Conservation (phyloP, 176 grass and related monocot species). For the Pontederia crassipes region DNA sequence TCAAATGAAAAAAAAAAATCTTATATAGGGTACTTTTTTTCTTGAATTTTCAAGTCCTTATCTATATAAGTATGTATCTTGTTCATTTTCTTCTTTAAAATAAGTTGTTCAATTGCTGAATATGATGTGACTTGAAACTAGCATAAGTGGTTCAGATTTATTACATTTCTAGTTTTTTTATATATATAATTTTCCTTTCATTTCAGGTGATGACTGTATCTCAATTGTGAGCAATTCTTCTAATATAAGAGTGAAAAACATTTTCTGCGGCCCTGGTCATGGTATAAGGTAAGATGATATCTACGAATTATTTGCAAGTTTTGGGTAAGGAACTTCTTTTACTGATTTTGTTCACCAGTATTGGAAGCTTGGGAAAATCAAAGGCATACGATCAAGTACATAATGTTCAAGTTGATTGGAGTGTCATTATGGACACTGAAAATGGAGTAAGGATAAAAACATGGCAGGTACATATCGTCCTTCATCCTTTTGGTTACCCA, state of each 20-base stretch:
- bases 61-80: no score
- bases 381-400: slow-evolving; percentile 39
- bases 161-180: neutral
- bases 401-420: slow-evolving; percentile 46
- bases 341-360: slow-evolving; percentile 28
- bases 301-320: neutral
- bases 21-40: no score
- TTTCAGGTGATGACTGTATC: slow-evolving; percentile 80
- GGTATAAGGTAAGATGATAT: slow-evolving; percentile 57
- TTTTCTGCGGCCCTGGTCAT: slow-evolving; percentile 79
- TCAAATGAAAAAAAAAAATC: no score
- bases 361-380: slow-evolving; percentile 75
- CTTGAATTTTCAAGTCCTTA: no score
- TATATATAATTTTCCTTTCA: neutral
- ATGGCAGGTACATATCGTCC: slow-evolving; percentile 52
- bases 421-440: slow-evolving; percentile 55
- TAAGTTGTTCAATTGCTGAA: no score
- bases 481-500: neutral
- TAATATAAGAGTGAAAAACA: slow-evolving; percentile 34
- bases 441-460: slow-evolving; percentile 83
- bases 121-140: no score
- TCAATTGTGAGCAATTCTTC: slow-evolving; percentile 70
- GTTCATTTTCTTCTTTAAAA: no score
- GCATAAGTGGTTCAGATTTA: no score
- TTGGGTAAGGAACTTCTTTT: neutral